Evolutionary conservation across 495 filamentous ascomycete species (phyloP), one percentile per base, ranked within the genome.

Genomic region (Cercophora scortea): DNA sequence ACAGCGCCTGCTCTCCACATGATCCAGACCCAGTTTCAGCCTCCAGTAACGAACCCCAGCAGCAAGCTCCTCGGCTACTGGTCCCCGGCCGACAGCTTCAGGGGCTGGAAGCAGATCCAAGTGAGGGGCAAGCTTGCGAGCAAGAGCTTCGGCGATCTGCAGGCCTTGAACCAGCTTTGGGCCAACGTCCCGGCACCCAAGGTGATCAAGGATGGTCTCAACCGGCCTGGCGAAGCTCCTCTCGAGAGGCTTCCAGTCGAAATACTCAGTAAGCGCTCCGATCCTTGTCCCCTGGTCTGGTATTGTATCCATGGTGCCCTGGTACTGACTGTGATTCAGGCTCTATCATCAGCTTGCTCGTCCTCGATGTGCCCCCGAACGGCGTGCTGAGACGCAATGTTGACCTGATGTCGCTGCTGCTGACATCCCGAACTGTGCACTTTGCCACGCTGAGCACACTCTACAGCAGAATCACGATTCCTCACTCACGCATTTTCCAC

Each of bases 401-500:
- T 46, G 89, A 95, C 63, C 72, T 93, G 48, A 83, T 92, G 66
- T 81, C 86, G 10, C 80, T 90, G 57, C 71, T 95, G 38, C 72
- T 92, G 33, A 83, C 88, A 10, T 93, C 88, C 1, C 81, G 79
- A 56, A 83, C 83, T 18, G 70, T 93, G 59, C 87, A 92, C 63
- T 79, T 80, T 13, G 85, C 85, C 17, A 92, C 89, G 12, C 71
- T 93, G 32, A 79, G 78, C 43, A 88, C 88, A 42, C 79, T 95
- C 39, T 93, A 93, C 73, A 75, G 79, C 58, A 82, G 87, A 64
- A 87, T 93, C 73, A 91, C 88, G 18, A 85, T 95, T 60, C 89
- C 89, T 6, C 89, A 92, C 70, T 93, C 89, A 12, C 68, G 83
- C 42, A 88, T 92, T 64, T 95, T 91, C 70, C 84, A 82, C 59